Base-by-base conservation (phyloP, 2,329 filamentous ascomycete genomes). In the Monilinia aucupariae region DNA sequence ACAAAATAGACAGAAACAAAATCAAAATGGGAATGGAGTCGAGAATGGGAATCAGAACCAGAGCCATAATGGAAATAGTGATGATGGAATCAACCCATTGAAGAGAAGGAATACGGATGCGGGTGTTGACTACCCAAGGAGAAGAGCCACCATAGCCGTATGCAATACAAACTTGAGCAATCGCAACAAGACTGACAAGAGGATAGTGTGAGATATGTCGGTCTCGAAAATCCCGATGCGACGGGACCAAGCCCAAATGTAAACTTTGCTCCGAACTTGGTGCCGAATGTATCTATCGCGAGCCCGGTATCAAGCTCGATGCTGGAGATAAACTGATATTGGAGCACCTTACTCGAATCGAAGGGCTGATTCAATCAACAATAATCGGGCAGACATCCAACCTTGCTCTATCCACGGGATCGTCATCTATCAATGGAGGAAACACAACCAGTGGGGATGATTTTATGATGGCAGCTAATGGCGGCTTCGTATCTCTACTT, bases 261-360 rank as follows among this genome's bases (percentile, higher is more conserved):
- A 89, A 91, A 75, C 85, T 94, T 43, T 94, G 90, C 76, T 86
- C 87, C 12, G 90, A 93, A 73, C 79, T 93, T 48, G 89, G 90
- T 61, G 90, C 89, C 51, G 89, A 93, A 67, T 94, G 90, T 75
- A 82, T 92, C 68, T 94, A 94, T 75, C 84, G 90, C 67, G 90
- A 94, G 74, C 90, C 90, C 8, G 90, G 90, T 3, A 90, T 93
- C 78, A 94, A 94, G 76, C 83, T 94, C 12, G 90, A 94, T 74
- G 89, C 90, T 43, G 90, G 90, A 68, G 90, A 93, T 78, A 93
- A 92, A 77, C 80, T 94, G 63, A 94, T 94, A 65, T 78, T 94
- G 45, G 90, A 93, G 73, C 87, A 88, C 62, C 79, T 94, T 43
- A 85, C 82, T 69, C 85, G 88, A 60, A 92, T 94, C 70, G 90